These are phyloP conservation scores for Avena atlantica DNA, from an alignment of 176 grass and related monocot species.

Conservation along the genomic window DNA sequence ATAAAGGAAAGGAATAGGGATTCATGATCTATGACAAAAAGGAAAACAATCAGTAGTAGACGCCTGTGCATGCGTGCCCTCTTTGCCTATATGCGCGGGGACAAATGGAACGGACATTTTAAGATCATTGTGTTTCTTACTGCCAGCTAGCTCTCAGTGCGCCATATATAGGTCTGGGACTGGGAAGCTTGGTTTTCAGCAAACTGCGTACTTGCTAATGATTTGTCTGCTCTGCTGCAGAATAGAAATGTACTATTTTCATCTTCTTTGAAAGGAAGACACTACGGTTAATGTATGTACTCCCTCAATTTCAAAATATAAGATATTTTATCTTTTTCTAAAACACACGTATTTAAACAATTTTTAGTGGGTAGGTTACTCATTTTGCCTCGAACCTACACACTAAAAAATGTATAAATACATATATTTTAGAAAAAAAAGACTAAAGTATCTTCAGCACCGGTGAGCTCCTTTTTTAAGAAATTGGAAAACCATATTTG, in stretches of 20 bases:
- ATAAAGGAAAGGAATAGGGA: not conserved
- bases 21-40: not conserved
- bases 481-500: too few species aligned
- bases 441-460: too few species aligned
- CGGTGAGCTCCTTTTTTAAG: too few species aligned
- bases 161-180: constrained; percentile 10
- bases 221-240: not conserved
- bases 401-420: too few species aligned
- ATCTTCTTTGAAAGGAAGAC: not conserved
- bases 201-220: not conserved
- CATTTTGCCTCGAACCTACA: too few species aligned
- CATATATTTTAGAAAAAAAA: too few species aligned
- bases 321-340: too few species aligned
- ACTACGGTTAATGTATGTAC: not conserved
- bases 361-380: too few species aligned
- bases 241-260: not conserved
- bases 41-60: not conserved
- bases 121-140: constrained; percentile 24
- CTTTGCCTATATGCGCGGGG: not conserved
- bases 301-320: too few species aligned
- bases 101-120: constrained; percentile 24
- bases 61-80: constrained; percentile 5
- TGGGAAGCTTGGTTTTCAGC: constrained; percentile 33
- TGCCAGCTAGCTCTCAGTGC: not conserved
- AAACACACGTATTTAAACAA: too few species aligned